These are phyloP conservation scores for Ensete glaucum DNA, from an alignment of 176 grass and related monocot genomes.

Conservation along the genomic window DNA sequence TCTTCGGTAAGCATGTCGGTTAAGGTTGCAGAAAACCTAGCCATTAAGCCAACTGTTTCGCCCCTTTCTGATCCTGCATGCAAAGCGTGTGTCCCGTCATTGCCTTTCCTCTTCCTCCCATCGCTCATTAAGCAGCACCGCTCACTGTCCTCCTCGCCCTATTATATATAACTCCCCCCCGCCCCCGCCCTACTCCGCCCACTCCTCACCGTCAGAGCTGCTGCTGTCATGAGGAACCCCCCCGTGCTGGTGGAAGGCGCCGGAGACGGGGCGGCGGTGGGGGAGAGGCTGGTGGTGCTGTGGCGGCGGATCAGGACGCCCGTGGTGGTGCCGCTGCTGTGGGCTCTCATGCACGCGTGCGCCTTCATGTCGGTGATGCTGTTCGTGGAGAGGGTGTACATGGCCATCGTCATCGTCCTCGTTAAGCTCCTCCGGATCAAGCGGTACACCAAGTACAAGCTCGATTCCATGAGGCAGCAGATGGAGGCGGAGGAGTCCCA, in stretches of 20 bases:
- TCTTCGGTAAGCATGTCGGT: neutral
- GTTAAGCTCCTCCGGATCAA: conserved; percentile 41
- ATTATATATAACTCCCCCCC: neutral
- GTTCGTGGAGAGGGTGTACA: conserved; percentile 81
- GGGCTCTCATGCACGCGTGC: conserved; percentile 48
- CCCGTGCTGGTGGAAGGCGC: no score
- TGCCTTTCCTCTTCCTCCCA: conserved; percentile 21
- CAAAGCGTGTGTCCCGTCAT: conserved; percentile 30
- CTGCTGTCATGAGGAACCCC: no score
- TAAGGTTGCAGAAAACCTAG: neutral
- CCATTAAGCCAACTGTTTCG: conserved; percentile 1
- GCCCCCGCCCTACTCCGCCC: neutral
- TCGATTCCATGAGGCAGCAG: conserved; percentile 8
- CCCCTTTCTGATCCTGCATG: conserved; percentile 24
- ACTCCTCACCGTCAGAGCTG: no score
- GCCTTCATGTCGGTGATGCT: conserved; percentile 67
- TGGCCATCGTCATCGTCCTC: conserved; percentile 48
- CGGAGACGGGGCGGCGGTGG: no score
- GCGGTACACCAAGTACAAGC: conserved; percentile 26
- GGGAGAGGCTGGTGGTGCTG: neutral
- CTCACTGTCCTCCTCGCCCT: conserved; percentile 9
- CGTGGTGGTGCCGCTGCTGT: conserved; percentile 47
- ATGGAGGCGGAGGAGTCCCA: conserved; percentile 28
- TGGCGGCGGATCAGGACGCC: conserved; percentile 33
- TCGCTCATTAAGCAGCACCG: neutral